Evolutionary conservation across 2,329 filamentous ascomycete species (phyloP), one percentile per base, ranked within the genome.

Genomic region (Chaetoscypha palmicola): DNA sequence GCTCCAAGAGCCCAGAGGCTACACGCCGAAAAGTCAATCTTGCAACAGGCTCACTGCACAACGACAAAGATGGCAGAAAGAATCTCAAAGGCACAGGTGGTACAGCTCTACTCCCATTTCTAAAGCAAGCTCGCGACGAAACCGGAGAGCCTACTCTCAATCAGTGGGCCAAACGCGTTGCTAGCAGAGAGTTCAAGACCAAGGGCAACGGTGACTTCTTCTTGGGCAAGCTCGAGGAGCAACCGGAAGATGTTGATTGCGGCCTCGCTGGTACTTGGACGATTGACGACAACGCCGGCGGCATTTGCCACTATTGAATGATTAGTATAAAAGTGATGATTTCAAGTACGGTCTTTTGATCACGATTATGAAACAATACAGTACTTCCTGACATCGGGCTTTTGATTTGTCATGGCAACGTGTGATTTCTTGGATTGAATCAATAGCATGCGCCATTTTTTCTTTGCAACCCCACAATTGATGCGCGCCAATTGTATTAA

Each of bases 101-200:
- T 12, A 97, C 92, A 0, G 86, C 90, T 0, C 70, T 98, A 45
- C 96, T 98, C 44, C 87, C 91, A 0, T 98, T 98, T 66, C 70
- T 98, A 49, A 96, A 97, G 66, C 92, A 98, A 66, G 92, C 92
- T 3, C 76, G 92, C 21, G 90, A 98, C 58, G 92, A 98, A 71
- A 98, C 92, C 1, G 86, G 87, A 12, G 91, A 97, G 64, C 88
- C 89, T 1, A 88, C 90, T 1, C 82, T 97, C 28, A 74, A 78
- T 55, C 68, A 71, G 40, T 83, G 79, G 79, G 73, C 76, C 1
- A 70, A 53, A 46, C 10, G 56, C 7, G 49, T 60, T 4, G 56
- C 59, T 51, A 68, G 12, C 68, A 72, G 52, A 41, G 54, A 58
- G 28, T 47, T 49, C 22, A 50, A 50, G 19, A 47, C 39, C 8